Conservation (phyloP, 768 basidiomycete species). For the Sporobolomyces roseus region DNA sequence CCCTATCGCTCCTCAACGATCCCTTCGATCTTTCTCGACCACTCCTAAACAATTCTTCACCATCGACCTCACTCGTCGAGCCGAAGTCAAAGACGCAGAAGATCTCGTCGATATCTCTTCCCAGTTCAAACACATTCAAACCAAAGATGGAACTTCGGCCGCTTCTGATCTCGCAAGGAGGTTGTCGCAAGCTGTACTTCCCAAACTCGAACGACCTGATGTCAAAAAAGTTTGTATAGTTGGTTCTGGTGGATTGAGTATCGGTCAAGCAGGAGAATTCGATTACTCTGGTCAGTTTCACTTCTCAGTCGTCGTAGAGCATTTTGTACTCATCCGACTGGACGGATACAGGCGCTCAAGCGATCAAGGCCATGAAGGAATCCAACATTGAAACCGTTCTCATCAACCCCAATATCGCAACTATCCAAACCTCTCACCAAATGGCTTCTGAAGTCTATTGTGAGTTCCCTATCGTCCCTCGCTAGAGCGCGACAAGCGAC, state of each 20-base stretch:
- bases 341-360: constrained; percentile 67
- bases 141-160: constrained; percentile 36
- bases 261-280: constrained; percentile 98
- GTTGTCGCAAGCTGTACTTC: constrained; percentile 89
- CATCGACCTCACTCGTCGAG: constrained; percentile 28
- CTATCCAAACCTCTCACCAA: constrained; percentile 98
- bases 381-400: constrained; percentile 78
- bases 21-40: constrained; percentile 29
- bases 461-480: neutral
- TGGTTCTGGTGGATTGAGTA: constrained; percentile 90
- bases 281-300: constrained; percentile 73
- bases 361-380: constrained; percentile 93
- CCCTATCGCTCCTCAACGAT: constrained; percentile 12
- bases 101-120: constrained; percentile 41
- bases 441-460: constrained; percentile 93
- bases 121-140: constrained; percentile 43
- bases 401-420: constrained; percentile 95
- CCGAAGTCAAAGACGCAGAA: constrained; percentile 19
- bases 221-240: constrained; percentile 94
- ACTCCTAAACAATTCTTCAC: constrained; percentile 24
- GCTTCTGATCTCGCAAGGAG: constrained; percentile 86
- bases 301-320: neutral
- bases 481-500: neutral
- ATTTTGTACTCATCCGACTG: no score
- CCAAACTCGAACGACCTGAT: constrained; percentile 81